Conservation (phyloP, 2,329 filamentous ascomycete genomes). For the Emergomyces pasteurianus region DNA sequence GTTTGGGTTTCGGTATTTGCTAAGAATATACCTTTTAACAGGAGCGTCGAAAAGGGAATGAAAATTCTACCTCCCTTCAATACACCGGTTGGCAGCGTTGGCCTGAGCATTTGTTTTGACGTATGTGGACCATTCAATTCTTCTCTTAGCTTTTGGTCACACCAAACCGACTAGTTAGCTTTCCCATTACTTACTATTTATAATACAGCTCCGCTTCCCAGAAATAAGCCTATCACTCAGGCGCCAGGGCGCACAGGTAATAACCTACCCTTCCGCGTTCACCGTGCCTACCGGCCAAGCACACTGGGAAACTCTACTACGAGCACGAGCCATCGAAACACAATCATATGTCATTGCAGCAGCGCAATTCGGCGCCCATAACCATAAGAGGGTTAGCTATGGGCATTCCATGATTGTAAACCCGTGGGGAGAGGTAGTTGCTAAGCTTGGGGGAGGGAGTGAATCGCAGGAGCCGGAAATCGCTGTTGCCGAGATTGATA, state of each 20-base stretch:
- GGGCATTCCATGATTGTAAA: slow-evolving; percentile 76
- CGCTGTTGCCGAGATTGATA: slow-evolving; percentile 43
- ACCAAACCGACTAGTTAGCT: background rate
- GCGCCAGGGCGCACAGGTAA: slow-evolving; percentile 56
- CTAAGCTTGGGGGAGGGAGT: slow-evolving; percentile 42
- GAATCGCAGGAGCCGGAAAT: slow-evolving; percentile 35
- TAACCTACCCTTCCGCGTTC: slow-evolving; percentile 84
- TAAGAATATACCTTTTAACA: slow-evolving; percentile 8
- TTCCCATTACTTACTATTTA: background rate
- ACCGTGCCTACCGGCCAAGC: slow-evolving; percentile 72
- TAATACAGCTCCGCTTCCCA: slow-evolving; percentile 57
- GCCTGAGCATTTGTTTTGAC: slow-evolving; percentile 81
- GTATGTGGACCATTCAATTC: slow-evolving; percentile 22
- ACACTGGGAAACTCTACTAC: slow-evolving; percentile 73
- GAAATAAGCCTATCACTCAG: slow-evolving; percentile 60
- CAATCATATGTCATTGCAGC: slow-evolving; percentile 80
- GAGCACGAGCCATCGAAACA: slow-evolving; percentile 75
- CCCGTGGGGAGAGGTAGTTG: slow-evolving; percentile 70
- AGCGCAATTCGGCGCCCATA: slow-evolving; percentile 66
- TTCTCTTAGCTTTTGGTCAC: background rate
- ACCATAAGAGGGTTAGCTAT: slow-evolving; percentile 67
- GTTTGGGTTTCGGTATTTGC: background rate
- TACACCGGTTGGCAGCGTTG: slow-evolving; percentile 63
- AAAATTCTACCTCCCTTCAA: slow-evolving; percentile 56
- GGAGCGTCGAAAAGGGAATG: slow-evolving; percentile 56